Percentiles rank a stretch among this genome's conserved stretches.
Conservation (phyloP, 2,329 filamentous ascomycete genomes). For the Calycina herbarum region DNA sequence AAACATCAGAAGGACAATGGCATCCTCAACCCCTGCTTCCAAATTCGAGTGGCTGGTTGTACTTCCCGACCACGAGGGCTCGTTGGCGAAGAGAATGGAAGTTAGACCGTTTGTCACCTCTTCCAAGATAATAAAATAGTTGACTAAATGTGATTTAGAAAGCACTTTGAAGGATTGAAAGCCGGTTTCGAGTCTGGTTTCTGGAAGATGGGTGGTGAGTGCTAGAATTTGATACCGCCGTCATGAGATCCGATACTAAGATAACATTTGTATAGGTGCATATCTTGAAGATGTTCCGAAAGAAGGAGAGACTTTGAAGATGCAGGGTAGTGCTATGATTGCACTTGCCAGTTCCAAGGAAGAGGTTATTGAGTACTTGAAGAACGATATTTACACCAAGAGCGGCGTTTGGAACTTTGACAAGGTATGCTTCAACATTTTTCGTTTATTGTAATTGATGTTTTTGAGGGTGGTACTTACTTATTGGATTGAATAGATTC, state of each 20-base stretch:
- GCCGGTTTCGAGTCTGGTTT: conserved; percentile 53
- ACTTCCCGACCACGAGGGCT: conserved; percentile 64
- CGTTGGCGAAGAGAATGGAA: conserved; percentile 60
- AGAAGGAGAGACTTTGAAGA: conserved; percentile 59
- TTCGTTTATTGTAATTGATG: background rate
- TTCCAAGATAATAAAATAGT: background rate
- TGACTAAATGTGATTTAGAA: conserved; percentile 15
- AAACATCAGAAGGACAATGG: conserved; percentile 1
- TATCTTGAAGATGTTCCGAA: conserved; percentile 65
- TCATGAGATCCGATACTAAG: background rate
- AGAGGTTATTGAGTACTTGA: conserved; percentile 65
- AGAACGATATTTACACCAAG: conserved; percentile 70
- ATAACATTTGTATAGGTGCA: conserved; percentile 52
- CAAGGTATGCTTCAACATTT: conserved; percentile 47
- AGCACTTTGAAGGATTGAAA: conserved; percentile 47
- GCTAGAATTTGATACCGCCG: background rate
- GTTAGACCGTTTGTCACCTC: conserved; percentile 53
- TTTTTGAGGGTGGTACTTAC: background rate
- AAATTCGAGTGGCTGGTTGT: conserved; percentile 69
- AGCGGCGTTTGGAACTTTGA: conserved; percentile 79
- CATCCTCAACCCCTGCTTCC: background rate
- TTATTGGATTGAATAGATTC: conserved; percentile 8
- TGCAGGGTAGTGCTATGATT: conserved; percentile 63
- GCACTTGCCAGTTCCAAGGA: conserved; percentile 66
- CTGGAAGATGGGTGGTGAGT: conserved; percentile 57